Evolutionary conservation across 2,329 filamentous ascomycete species (phyloP), one percentile per base, ranked within the genome.

Genomic region (Helminthosporium solani): DNA sequence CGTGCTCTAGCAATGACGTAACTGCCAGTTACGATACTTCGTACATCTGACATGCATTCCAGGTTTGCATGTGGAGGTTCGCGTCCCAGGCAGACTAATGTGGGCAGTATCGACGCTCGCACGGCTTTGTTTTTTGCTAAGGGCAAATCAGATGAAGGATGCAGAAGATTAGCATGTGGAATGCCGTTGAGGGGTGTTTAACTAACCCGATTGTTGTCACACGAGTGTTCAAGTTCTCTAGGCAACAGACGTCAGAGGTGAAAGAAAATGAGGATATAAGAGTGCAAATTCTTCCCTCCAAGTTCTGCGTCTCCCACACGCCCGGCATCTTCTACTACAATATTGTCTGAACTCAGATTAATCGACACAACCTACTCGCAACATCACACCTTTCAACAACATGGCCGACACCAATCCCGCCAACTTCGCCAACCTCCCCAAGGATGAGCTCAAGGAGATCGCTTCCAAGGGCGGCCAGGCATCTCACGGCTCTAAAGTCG

Each of bases 341-440:
- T 30, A 12, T 8, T 12, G 19, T 28, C 41, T 25, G 12, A 6
- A 31, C 8, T 12, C 28, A 31, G 5, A 7, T 5, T 12, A 31
- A 31, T 14, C 28, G 30, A 20, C 19, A 40, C 34, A 34, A 23
- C 16, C 28, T 33, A 36, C 23, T 28, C 31, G 43, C 34, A 38
- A 21, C 50, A 12, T 16, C 35, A 38, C 12, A 11, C 28, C 7
- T 31, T 9, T 39, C 23, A 9, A 33, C 57, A 50, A 39, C 16
- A 71, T 71, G 68, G 62, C 69, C 30, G 66, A 64, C 49, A 66
- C 69, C 54, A 78, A 78, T 66, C 75, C 75, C 27, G 71, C 67
- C 46, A 79, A 79, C 68, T 78, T 79, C 52, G 75, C 75, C 67
- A 79, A 79, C 66, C 73, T 74, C 31, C 69, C 75, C 47, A 75